phyloP scores from a whole-genome alignment of 495 filamentous ascomycete genomes.

The Rhypophila decipiens region DNA sequence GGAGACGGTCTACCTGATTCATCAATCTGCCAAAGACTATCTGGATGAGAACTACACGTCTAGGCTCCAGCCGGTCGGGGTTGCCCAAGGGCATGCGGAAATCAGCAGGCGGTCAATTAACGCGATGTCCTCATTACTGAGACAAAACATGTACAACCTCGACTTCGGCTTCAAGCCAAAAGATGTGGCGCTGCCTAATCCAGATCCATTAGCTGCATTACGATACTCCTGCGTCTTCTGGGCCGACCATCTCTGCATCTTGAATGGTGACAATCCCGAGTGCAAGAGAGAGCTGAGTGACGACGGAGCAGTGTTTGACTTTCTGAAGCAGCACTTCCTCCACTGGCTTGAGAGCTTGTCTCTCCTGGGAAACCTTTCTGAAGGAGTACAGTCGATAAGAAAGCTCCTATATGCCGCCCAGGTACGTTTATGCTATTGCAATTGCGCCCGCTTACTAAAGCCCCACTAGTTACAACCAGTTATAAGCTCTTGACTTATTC shows the following conservation, averaged over 20 bases:
- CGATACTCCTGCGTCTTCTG: constrained; percentile 36
- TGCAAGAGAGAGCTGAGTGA: constrained; percentile 19
- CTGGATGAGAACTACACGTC: constrained; percentile 14
- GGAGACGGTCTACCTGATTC: constrained; percentile 27
- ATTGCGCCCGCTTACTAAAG: no score
- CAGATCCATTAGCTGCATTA: constrained; percentile 27
- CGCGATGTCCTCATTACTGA: constrained; percentile 13
- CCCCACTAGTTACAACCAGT: constrained; percentile 6
- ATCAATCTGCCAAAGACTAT: constrained; percentile 40
- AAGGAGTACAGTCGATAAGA: constrained; percentile 13
- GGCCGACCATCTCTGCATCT: constrained; percentile 36
- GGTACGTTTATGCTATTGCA: not conserved
- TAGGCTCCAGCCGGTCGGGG: constrained; percentile 12
- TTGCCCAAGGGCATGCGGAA: constrained; percentile 13
- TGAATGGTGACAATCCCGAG: no score
- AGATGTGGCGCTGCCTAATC: constrained; percentile 11
- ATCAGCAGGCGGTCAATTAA: constrained; percentile 23
- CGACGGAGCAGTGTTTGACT: constrained; percentile 20
- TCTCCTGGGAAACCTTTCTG: constrained; percentile 25
- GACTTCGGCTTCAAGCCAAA: constrained; percentile 9
- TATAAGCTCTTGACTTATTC: not conserved
- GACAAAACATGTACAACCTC: constrained; percentile 18
- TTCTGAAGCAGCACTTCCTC: constrained; percentile 37
- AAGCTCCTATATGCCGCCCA: not conserved
- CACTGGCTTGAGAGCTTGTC: constrained; percentile 22